These are phyloP conservation scores for Phytophthora pseudosyringae DNA, from an alignment of 352 stramenopile genomes.

Conservation along the genomic window DNA sequence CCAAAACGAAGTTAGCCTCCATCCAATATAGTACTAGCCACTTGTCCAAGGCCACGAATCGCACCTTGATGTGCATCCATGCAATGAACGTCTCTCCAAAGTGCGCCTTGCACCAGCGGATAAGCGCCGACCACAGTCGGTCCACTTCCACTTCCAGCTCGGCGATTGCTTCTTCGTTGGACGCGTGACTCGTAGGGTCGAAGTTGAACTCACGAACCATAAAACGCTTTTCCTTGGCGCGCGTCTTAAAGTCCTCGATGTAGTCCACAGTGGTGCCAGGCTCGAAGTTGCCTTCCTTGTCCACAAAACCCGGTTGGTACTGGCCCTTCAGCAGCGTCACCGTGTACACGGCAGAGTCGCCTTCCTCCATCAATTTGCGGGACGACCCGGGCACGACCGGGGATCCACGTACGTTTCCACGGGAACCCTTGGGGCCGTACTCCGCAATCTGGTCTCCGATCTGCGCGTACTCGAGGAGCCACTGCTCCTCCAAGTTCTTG, in stretches of 20 bases:
- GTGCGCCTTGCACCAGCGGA: slow-evolving; percentile 98
- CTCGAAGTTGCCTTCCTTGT: slow-evolving; percentile 92
- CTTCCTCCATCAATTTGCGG: slow-evolving; percentile 92
- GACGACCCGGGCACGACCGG: slow-evolving; percentile 94
- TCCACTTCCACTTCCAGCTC: slow-evolving; percentile 93
- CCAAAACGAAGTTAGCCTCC: slow-evolving; percentile 10
- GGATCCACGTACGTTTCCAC: slow-evolving; percentile 93
- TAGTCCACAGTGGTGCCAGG: slow-evolving; percentile 94
- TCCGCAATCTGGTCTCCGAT: slow-evolving; percentile 91
- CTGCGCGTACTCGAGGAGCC: slow-evolving; percentile 87
- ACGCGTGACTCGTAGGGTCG: slow-evolving; percentile 88
- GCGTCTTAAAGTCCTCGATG: slow-evolving; percentile 93
- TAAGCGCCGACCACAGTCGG: slow-evolving; percentile 93
- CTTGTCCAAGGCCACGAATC: neutral
- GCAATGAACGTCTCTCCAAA: slow-evolving; percentile 98
- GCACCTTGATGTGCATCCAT: slow-evolving; percentile 99
- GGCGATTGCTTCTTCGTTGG: slow-evolving; percentile 89
- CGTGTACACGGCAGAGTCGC: slow-evolving; percentile 93
- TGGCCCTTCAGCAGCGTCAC: slow-evolving; percentile 97
- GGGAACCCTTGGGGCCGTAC: slow-evolving; percentile 90
- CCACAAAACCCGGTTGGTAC: slow-evolving; percentile 87
- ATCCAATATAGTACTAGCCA: neutral
- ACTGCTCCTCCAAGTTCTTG: slow-evolving; percentile 92
- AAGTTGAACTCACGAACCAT: slow-evolving; percentile 93
- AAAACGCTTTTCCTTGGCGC: slow-evolving; percentile 95